Conservation (phyloP, 108 stramenopile genomes). For the Skeletonema marinoi region DNA sequence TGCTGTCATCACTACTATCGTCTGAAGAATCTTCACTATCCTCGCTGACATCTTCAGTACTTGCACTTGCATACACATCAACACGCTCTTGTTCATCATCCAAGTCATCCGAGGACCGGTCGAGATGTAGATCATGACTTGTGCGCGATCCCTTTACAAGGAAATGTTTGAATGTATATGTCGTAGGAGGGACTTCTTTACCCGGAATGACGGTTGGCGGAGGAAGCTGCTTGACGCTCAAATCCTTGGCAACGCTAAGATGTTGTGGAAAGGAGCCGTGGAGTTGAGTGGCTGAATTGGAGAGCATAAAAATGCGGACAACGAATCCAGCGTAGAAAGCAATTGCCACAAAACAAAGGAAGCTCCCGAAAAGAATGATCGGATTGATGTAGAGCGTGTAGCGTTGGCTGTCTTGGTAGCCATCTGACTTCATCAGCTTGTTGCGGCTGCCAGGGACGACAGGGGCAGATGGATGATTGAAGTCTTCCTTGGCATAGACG, state of each 20-base stretch:
- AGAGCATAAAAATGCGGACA: neutral
- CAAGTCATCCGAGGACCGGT: too few species aligned
- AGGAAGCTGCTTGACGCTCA: constrained; percentile 22
- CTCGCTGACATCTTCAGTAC: too few species aligned
- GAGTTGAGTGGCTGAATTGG: too few species aligned
- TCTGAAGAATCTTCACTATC: neutral
- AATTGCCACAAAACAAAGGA: neutral
- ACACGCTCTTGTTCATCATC: constrained; percentile 1
- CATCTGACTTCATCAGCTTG: neutral
- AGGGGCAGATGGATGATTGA: too few species aligned
- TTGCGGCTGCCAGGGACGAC: neutral
- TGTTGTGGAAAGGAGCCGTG: neutral
- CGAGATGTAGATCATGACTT: constrained; percentile 7
- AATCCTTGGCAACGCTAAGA: neutral
- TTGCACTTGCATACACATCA: neutral
- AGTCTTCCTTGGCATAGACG: neutral
- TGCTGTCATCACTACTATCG: neutral
- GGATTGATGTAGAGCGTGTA: neutral
- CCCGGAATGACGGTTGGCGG: constrained; percentile 8
- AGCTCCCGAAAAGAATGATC: neutral
- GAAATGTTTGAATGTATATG: constrained; percentile 66
- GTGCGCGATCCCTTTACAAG: constrained; percentile 14
- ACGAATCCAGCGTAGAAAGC: neutral
- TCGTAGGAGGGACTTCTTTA: constrained; percentile 39
- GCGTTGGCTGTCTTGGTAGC: neutral